phyloP scores from a whole-genome alignment of 2,329 filamentous ascomycete genomes.

The Setomelanomma holmii region DNA sequence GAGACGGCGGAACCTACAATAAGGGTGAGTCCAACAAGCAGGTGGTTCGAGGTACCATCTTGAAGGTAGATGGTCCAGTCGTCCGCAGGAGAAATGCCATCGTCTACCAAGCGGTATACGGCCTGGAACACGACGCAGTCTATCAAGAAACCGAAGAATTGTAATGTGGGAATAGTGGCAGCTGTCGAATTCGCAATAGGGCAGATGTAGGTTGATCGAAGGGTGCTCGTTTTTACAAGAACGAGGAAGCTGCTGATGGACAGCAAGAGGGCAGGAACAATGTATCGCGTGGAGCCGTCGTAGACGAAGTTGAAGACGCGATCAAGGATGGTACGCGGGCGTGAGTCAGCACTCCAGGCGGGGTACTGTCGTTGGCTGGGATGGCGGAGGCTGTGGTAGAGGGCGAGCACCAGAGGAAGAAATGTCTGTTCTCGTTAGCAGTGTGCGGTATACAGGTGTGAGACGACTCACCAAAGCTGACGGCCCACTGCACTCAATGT shows the following conservation, averaged over 20 bases:
- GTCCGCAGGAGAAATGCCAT: slow-evolving; percentile 30
- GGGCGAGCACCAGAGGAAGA: slow-evolving; percentile 41
- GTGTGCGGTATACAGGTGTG: not conserved
- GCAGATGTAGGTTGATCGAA: slow-evolving; percentile 45
- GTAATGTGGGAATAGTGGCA: slow-evolving; percentile 36
- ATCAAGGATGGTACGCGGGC: slow-evolving; percentile 31
- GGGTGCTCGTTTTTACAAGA: slow-evolving; percentile 33
- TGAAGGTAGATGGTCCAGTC: slow-evolving; percentile 33
- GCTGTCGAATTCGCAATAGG: slow-evolving; percentile 33
- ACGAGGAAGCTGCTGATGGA: slow-evolving; percentile 41
- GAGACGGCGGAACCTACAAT: slow-evolving; percentile 23
- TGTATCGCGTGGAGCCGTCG: slow-evolving; percentile 39
- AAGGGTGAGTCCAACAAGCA: slow-evolving; percentile 38
- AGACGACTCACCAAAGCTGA: slow-evolving; percentile 29
- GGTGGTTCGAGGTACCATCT: slow-evolving; percentile 36
- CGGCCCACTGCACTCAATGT: slow-evolving; percentile 42
- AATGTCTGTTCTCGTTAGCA: slow-evolving; percentile 33
- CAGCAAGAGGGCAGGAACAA: slow-evolving; percentile 38
- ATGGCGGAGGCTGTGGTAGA: slow-evolving; percentile 39
- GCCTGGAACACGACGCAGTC: slow-evolving; percentile 36
- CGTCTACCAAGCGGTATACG: slow-evolving; percentile 37
- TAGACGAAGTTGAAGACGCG: slow-evolving; percentile 35
- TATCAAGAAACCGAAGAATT: slow-evolving; percentile 37
- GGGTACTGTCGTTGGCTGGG: slow-evolving; percentile 33
- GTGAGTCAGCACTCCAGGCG: slow-evolving; percentile 37